Evolutionary conservation across 129 eudicot genomes (phyloP).

Genomic region (Centrapalus pauciflorus): DNA sequence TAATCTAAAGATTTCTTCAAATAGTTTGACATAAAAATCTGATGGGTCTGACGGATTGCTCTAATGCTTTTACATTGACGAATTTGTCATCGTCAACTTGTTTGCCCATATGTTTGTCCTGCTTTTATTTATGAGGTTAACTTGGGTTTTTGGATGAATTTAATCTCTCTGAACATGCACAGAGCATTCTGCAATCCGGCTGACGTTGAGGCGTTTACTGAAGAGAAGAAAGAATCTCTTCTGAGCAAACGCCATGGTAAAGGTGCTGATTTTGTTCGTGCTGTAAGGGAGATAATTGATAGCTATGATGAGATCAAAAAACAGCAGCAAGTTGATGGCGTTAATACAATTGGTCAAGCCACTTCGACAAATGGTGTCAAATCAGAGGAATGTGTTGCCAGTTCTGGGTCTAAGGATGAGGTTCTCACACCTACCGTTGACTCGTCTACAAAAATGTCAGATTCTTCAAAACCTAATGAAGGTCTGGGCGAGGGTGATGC

Average conservation of each 20-base stretch:
- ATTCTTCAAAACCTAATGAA: slow-evolving; percentile 25
- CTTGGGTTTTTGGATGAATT: background rate
- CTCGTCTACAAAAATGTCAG: slow-evolving; percentile 23
- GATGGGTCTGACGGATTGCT: too few species aligned
- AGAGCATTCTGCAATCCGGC: slow-evolving; percentile 93
- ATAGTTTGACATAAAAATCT: too few species aligned
- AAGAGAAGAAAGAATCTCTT: slow-evolving; percentile 67
- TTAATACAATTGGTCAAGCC: slow-evolving; percentile 25
- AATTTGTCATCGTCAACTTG: background rate
- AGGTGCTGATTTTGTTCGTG: slow-evolving; percentile 87
- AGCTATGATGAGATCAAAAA: slow-evolving; percentile 61
- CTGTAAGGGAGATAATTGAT: slow-evolving; percentile 69
- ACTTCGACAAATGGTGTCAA: slow-evolving; percentile 32
- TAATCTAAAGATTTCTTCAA: too few species aligned
- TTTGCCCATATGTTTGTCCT: background rate
- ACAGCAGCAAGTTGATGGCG: slow-evolving; percentile 30
- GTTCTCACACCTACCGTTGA: slow-evolving; percentile 24
- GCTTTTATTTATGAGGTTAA: background rate
- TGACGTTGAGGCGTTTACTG: slow-evolving; percentile 89
- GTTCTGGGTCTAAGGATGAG: slow-evolving; percentile 31
- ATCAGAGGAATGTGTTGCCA: slow-evolving; percentile 34
- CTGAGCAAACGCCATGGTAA: slow-evolving; percentile 64
- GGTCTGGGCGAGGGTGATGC: slow-evolving; percentile 38
- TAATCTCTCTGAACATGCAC: slow-evolving; percentile 16
- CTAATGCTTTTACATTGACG: background rate